Evolutionary conservation across 2,329 filamentous ascomycete species (phyloP).

Genomic region (Hysterium pulicare): DNA sequence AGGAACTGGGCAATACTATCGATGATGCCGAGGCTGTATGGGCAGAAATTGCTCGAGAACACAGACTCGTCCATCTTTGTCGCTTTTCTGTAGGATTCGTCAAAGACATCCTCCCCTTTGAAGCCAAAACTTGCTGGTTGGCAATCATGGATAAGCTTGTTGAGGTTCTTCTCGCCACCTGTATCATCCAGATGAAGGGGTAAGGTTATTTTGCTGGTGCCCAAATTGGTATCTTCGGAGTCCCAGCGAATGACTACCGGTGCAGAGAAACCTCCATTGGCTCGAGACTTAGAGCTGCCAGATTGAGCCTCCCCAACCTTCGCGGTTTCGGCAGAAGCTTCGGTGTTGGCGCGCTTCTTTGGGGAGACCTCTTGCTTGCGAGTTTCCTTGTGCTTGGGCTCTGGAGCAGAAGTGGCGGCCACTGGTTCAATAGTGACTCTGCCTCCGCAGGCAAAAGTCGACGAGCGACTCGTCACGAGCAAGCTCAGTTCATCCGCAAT

Average conservation of each 20-base stretch:
- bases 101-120: slow-evolving; percentile 46
- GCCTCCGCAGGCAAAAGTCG: not conserved
- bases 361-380: no score
- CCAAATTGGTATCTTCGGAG: not conserved
- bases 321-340: not conserved
- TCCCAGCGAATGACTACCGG: slow-evolving; percentile 8
- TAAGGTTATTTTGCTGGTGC: not conserved
- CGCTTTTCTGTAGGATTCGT: slow-evolving; percentile 54
- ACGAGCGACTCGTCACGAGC: not conserved
- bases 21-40: slow-evolving; percentile 52
- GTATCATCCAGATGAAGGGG: slow-evolving; percentile 1
- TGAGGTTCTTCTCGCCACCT: not conserved
- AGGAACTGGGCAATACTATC: slow-evolving; percentile 49
- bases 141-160: slow-evolving; percentile 14
- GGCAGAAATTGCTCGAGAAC: slow-evolving; percentile 52
- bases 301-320: no score
- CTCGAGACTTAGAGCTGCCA: no score
- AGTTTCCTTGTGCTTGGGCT: no score
- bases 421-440: not conserved
- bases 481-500: not conserved
- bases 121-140: slow-evolving; percentile 50
- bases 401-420: not conserved
- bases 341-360: not conserved
- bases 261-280: no score
- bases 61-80: slow-evolving; percentile 46